A percentile compares a stretch with the other conserved stretches of the same genome.
phyloP scores from a whole-genome alignment of 2,329 filamentous ascomycete genomes.

The Penicillium sp. region DNA sequence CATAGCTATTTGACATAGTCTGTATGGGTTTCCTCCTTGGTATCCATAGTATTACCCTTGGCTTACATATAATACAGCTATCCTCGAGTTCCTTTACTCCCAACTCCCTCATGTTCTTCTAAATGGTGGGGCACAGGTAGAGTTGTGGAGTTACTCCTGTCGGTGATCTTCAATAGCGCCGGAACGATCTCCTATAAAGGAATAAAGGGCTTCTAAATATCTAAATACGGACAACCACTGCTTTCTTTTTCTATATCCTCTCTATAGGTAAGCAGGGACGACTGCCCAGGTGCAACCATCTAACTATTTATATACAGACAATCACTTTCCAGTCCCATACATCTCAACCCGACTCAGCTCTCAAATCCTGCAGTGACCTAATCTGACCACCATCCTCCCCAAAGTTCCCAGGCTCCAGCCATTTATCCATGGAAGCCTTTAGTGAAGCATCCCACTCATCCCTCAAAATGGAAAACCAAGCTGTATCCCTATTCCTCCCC shows the following conservation, averaged over 20 bases:
- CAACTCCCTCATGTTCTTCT: neutral
- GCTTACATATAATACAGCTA: neutral
- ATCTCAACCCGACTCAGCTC: constrained; percentile 6
- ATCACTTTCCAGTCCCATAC: neutral
- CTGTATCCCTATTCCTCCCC: constrained; percentile 57
- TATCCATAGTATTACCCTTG: neutral
- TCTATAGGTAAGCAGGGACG: neutral
- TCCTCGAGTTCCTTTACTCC: neutral
- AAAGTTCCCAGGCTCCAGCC: constrained; percentile 58
- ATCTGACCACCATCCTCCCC: constrained; percentile 54
- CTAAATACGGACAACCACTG: too few relatives aligned
- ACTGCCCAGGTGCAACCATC: neutral
- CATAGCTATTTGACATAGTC: neutral
- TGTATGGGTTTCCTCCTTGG: neutral
- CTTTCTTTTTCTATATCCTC: neutral
- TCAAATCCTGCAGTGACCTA: constrained; percentile 43
- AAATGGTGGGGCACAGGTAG: neutral
- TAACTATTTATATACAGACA: neutral
- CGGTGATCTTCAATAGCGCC: neutral
- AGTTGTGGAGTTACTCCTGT: neutral
- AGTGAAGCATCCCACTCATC: constrained; percentile 62
- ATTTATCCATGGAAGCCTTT: constrained; percentile 50
- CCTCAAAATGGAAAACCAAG: constrained; percentile 59
- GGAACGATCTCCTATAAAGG: neutral
- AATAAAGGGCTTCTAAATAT: too few relatives aligned